Conservation (phyloP, 306 rosid species). For the Pterocarpus santalinus region DNA sequence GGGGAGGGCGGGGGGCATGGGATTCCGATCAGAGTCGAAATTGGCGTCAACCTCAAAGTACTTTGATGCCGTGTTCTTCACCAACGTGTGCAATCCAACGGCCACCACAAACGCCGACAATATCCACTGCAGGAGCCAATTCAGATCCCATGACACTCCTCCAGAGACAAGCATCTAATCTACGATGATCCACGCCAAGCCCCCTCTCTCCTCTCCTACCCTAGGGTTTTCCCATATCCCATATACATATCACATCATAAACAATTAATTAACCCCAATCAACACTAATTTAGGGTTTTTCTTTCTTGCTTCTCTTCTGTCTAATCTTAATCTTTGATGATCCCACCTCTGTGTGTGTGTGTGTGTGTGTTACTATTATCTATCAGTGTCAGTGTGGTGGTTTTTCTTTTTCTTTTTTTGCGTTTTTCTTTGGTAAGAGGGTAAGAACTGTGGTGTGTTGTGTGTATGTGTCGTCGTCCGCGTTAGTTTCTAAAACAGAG, state of each 20-base stretch:
- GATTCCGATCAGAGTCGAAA: constrained; percentile 58
- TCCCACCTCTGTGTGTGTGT: background rate
- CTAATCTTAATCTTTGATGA: background rate
- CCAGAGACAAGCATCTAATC: constrained; percentile 77
- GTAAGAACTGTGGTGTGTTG: background rate
- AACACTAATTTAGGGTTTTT: background rate
- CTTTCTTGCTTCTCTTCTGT: background rate
- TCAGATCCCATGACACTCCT: constrained; percentile 72
- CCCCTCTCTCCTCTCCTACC: background rate
- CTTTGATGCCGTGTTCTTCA: constrained; percentile 80
- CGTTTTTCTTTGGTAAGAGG: no score
- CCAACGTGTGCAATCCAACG: constrained; percentile 64
- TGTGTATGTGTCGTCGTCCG: background rate
- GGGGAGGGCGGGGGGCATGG: constrained; percentile 58
- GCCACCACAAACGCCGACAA: constrained; percentile 55
- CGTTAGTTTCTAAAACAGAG: background rate
- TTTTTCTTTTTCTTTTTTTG: no score
- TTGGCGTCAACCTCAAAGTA: constrained; percentile 86
- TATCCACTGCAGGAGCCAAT: constrained; percentile 72
- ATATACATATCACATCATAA: background rate
- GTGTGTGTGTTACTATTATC: no score
- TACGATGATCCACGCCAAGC: constrained; percentile 19
- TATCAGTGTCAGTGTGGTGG: background rate
- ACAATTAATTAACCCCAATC: no score
- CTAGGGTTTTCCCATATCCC: background rate